Evolutionary conservation across 1,284 basidiomycete species (phyloP).

Genomic region (Irpex sp.): DNA sequence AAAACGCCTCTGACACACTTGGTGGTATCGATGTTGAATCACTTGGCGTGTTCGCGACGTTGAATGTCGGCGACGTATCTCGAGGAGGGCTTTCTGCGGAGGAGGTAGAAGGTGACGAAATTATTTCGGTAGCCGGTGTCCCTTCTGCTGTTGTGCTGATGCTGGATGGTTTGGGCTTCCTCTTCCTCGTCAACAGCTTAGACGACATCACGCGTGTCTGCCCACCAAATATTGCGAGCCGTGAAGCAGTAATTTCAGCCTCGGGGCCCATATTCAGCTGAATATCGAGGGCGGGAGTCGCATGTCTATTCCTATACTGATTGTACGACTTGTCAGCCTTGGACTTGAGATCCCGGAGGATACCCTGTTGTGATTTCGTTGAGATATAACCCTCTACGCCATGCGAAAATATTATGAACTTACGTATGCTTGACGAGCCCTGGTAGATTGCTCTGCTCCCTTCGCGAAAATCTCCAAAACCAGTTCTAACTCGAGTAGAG

Average conservation of each 20-base stretch:
- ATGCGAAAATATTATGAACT: conserved; percentile 7
- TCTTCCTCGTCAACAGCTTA: conserved; percentile 27
- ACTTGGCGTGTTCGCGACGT: conserved; percentile 20
- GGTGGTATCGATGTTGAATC: conserved; percentile 21
- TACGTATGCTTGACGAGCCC: conserved; percentile 28
- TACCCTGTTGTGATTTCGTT: conserved; percentile 17
- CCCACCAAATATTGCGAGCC: conserved; percentile 63
- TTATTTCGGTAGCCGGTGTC: neutral
- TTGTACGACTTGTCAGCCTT: conserved; percentile 24
- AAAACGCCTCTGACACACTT: conserved; percentile 27
- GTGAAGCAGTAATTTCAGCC: conserved; percentile 36
- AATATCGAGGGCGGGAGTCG: conserved; percentile 23
- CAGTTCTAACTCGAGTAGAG: conserved; percentile 29
- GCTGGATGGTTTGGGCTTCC: conserved; percentile 12
- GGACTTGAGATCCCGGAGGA: conserved; percentile 24
- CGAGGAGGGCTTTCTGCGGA: conserved; percentile 8
- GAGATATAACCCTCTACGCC: neutral
- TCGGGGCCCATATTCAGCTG: conserved; percentile 26
- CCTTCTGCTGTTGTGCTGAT: neutral
- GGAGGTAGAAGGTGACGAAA: neutral
- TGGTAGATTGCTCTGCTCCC: conserved; percentile 22
- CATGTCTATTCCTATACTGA: conserved; percentile 25
- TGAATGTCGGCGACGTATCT: conserved; percentile 13
- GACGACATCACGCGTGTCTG: conserved; percentile 39
- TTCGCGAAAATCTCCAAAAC: conserved; percentile 29